phyloP scores from a whole-genome alignment of 108 stramenopile genomes.

The Skeletonema costatum region DNA sequence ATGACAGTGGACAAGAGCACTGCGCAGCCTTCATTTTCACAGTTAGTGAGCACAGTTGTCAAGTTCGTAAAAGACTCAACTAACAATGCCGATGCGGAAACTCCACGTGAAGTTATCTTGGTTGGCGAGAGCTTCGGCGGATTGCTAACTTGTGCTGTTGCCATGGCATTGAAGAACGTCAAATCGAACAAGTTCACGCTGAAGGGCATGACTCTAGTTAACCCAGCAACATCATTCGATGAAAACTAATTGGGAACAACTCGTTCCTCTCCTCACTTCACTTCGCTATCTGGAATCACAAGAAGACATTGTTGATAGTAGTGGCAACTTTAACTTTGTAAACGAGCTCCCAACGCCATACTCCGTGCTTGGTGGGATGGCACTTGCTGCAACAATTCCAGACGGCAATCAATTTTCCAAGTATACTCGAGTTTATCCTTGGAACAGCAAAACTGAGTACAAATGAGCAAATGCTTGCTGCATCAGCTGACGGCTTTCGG shows the following conservation, averaged over 20 bases:
- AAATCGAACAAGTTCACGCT: conserved; percentile 25
- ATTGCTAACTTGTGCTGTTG: conserved; percentile 72
- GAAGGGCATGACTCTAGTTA: conserved; percentile 80
- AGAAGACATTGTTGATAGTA: conserved; percentile 22
- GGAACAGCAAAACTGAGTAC: conserved; percentile 6
- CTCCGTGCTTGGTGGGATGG: conserved; percentile 65
- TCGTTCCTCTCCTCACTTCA: conserved; percentile 65
- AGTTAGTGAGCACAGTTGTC: conserved; percentile 51
- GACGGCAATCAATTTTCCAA: conserved; percentile 54
- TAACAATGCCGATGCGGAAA: neutral
- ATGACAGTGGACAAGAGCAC: conserved; percentile 57
- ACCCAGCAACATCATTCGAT: conserved; percentile 92
- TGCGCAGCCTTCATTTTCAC: conserved; percentile 57
- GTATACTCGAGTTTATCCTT: conserved; percentile 56
- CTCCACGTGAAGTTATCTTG: conserved; percentile 60
- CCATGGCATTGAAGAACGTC: conserved; percentile 50
- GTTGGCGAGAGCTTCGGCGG: conserved; percentile 92
- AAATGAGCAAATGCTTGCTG: conserved; percentile 29
- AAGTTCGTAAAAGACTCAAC: conserved; percentile 59
- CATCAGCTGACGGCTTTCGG: conserved; percentile 57
- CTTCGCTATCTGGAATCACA: conserved; percentile 52
- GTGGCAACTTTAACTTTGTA: conserved; percentile 16
- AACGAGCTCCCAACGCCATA: conserved; percentile 62
- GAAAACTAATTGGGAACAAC: conserved; percentile 72
- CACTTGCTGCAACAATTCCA: conserved; percentile 60